Conservation (phyloP, 345 rosid species). For the Brassica carinata region DNA sequence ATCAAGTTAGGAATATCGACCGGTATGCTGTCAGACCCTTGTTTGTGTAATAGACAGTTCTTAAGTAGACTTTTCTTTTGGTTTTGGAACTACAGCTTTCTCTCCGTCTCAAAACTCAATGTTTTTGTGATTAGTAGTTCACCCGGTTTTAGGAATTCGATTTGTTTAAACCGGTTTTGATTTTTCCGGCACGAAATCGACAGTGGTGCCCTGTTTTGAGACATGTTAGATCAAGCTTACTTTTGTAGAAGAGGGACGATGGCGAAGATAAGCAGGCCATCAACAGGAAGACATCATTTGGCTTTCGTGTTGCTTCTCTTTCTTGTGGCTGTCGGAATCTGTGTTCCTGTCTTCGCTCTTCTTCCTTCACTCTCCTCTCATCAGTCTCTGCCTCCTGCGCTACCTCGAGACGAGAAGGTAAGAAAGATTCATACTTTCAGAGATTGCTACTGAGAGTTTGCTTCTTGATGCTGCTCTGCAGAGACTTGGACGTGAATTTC, state of each 20-base stretch:
- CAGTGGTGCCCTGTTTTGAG: neutral
- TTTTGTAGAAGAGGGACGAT: slow-evolving; percentile 22
- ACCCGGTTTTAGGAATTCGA: neutral
- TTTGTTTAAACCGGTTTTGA: neutral
- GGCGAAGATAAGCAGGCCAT: slow-evolving; percentile 40
- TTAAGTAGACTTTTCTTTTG: neutral
- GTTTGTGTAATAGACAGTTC: neutral
- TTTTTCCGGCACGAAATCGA: neutral
- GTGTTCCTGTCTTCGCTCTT: slow-evolving; percentile 66
- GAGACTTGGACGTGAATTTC: no score
- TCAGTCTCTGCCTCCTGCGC: slow-evolving; percentile 20
- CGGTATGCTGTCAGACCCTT: neutral
- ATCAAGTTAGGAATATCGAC: slow-evolving; percentile 22
- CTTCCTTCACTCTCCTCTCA: slow-evolving; percentile 57
- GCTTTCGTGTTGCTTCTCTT: slow-evolving; percentile 33
- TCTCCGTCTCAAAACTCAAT: neutral
- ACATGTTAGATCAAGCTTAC: neutral
- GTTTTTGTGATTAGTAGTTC: neutral
- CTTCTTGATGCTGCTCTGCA: neutral
- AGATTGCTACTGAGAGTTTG: neutral
- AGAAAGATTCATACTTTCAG: slow-evolving; percentile 6
- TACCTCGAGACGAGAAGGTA: slow-evolving; percentile 37
- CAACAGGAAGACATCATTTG: slow-evolving; percentile 14
- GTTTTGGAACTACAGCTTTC: neutral
- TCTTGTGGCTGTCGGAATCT: slow-evolving; percentile 46